Conservation (phyloP, 2,329 filamentous ascomycete genomes). For the Pezicula neosporulosa region DNA sequence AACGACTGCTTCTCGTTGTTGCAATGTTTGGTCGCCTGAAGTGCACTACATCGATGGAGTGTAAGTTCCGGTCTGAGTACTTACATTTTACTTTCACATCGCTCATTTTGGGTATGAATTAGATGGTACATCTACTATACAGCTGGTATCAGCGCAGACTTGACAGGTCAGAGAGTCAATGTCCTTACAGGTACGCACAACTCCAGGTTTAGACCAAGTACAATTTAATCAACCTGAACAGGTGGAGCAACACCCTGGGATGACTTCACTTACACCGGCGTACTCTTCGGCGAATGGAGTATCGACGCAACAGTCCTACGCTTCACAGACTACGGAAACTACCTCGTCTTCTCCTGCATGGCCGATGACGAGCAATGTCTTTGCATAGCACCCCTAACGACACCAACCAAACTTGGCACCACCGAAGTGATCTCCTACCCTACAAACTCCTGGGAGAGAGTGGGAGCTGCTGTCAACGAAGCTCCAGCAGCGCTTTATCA, state of each 20-base stretch:
- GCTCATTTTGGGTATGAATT: background rate
- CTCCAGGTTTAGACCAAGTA: background rate
- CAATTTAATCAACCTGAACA: constrained; percentile 12
- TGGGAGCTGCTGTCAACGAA: constrained; percentile 50
- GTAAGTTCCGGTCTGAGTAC: constrained; percentile 12
- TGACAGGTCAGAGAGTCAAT: constrained; percentile 47
- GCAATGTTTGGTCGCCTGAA: constrained; percentile 57
- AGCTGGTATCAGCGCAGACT: constrained; percentile 40
- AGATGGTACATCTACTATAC: constrained; percentile 56
- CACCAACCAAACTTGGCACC: constrained; percentile 39
- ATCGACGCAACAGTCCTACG: constrained; percentile 53
- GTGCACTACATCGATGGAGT: constrained; percentile 44
- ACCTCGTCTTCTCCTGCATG: constrained; percentile 48
- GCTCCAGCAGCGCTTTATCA: constrained; percentile 51
- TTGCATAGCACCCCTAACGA: constrained; percentile 34
- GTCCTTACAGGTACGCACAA: constrained; percentile 42
- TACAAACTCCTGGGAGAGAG: constrained; percentile 46
- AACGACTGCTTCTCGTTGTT: constrained; percentile 41
- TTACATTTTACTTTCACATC: background rate
- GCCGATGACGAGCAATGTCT: constrained; percentile 25
- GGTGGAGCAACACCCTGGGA: constrained; percentile 51
- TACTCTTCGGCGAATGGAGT: constrained; percentile 44
- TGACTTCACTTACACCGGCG: constrained; percentile 43
- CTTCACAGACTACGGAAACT: constrained; percentile 40
- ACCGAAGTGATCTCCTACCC: constrained; percentile 48